phyloP scores from a whole-genome alignment of 306 rosid genomes.

The Comarum palustre region DNA sequence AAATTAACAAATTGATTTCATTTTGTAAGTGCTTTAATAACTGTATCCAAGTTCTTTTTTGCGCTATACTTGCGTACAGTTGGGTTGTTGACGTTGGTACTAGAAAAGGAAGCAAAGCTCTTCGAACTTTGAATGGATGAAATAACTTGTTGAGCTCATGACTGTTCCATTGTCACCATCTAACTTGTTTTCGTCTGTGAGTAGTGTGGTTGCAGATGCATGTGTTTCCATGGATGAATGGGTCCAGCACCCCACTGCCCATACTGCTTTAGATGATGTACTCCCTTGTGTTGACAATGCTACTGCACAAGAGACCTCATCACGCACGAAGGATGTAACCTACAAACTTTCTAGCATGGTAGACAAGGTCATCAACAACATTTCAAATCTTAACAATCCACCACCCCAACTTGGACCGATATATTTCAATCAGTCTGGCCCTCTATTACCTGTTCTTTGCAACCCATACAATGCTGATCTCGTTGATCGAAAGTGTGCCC shows the following conservation, averaged over 20 bases:
- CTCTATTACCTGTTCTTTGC: slow-evolving; percentile 64
- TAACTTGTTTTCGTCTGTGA: slow-evolving; percentile 17
- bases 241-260: slow-evolving; percentile 41
- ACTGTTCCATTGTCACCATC: slow-evolving; percentile 3
- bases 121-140: background rate
- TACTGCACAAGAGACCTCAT: slow-evolving; percentile 22
- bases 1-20: background rate
- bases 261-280: slow-evolving; percentile 22
- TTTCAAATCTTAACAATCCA: slow-evolving; percentile 35
- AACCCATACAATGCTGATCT: slow-evolving; percentile 50
- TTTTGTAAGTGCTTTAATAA: background rate
- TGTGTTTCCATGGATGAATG: slow-evolving; percentile 90
- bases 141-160: background rate
- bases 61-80: background rate
- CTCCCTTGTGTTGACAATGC: slow-evolving; percentile 33
- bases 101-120: background rate
- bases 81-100: background rate
- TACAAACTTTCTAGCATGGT: slow-evolving; percentile 30
- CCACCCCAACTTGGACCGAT: slow-evolving; percentile 38
- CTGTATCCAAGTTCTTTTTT: background rate
- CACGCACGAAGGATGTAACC: slow-evolving; percentile 10
- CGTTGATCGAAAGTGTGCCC: slow-evolving; percentile 37
- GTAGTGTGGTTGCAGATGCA: slow-evolving; percentile 70
- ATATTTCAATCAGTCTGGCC: slow-evolving; percentile 73
- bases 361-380: slow-evolving; percentile 32